Base-by-base conservation (phyloP, 192 early-diverging fungal species). In the Entophlyctis luteolus region DNA sequence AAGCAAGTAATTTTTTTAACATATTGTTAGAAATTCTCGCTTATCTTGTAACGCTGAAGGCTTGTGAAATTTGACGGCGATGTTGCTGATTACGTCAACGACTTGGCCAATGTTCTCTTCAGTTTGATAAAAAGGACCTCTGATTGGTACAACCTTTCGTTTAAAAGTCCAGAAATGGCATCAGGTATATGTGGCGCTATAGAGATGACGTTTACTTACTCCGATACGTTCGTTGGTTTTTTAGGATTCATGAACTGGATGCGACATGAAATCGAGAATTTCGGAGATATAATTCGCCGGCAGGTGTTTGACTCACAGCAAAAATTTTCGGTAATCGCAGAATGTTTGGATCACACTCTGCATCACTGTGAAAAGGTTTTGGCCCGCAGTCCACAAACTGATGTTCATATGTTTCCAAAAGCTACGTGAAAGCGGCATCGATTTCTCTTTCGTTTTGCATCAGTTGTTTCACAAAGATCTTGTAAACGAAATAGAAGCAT, bases 231-330 rank as follows among this genome's bases (percentile, higher is more conserved):
- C 12, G 3, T 39, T 36, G 42, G 1, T 36, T 6, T 47, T 0
- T 31, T 59, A 87, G 87, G 93, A 10, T 89, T 98, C 62, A 87
- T 98, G 28, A 93, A 89, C 8, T 98, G 96, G 96, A 90, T 93
- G 28, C 75, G 86, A 34, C 81, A 85, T 60, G 92, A 98, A 67
- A 86, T 96, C 50, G 86, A 89, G 36, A 77, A 84, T 27, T 98
- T 91, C 77, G 89, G 89, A 0, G 84, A 81, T 25, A 89, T 92
- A 47, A 91, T 93, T 71, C 90, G 91, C n/a, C 78, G 89, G 14
- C 93, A 95, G 63, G 91, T 95, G 27, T 98, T 98, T 79, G 81
- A 88, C 16, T 77, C 84, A 65, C 74, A 83, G 48, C 90, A 90
- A 54, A 72, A 80, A 37, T 93, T 95, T 67, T 80, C 81, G 55